Evolutionary conservation across 441 rosid species (phyloP).

Genomic region (Pelargonium cotyledonis): DNA sequence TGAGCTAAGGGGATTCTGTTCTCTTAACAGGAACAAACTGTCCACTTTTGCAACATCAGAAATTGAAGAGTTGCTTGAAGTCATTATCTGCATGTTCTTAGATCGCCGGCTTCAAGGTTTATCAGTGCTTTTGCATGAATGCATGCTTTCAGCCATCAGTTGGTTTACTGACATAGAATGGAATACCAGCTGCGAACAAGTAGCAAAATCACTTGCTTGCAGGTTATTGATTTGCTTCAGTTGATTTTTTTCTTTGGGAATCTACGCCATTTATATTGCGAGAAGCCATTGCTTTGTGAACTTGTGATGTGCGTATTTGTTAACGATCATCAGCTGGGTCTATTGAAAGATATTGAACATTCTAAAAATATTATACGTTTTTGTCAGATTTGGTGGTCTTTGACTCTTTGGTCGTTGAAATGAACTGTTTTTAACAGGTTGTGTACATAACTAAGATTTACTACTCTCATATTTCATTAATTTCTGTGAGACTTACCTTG

Average conservation of each 20-base stretch:
- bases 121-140: constrained; percentile 39
- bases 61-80: constrained; percentile 51
- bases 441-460: not conserved
- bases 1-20: constrained; percentile 15
- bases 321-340: not conserved
- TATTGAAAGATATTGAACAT: not conserved
- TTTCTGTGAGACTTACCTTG: no score
- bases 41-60: constrained; percentile 42
- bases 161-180: constrained; percentile 68
- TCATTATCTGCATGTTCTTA: constrained; percentile 39
- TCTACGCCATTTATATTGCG: not conserved
- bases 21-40: constrained; percentile 40
- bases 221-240: constrained; percentile 35
- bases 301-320: not conserved
- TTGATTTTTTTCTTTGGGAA: not conserved
- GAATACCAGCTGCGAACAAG: constrained; percentile 47
- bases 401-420: no score
- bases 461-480: not conserved
- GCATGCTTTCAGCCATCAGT: constrained; percentile 43
- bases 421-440: no score
- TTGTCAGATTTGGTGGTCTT: not conserved
- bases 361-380: not conserved
- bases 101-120: constrained; percentile 67
- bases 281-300: not conserved
- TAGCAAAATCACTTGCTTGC: constrained; percentile 58